A percentile compares a stretch with the other conserved stretches of the same genome.
phyloP scores from a whole-genome alignment of 2,329 filamentous ascomycete genomes.

The Clathrospora elynae region DNA sequence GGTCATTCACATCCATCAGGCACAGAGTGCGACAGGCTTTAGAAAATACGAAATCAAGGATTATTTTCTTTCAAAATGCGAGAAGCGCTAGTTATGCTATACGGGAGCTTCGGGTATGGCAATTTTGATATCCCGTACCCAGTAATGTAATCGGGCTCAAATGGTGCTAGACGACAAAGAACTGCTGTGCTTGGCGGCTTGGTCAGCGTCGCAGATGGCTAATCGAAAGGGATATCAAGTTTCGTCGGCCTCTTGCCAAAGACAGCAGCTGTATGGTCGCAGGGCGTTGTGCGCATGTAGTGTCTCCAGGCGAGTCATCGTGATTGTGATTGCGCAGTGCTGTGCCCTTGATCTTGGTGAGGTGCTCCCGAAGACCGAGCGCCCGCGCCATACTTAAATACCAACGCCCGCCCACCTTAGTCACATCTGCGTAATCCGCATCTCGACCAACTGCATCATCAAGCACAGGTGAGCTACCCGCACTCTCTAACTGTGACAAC shows the following conservation, averaged over 20 bases:
- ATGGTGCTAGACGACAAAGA: constrained; percentile 6
- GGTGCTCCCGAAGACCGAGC: constrained; percentile 9
- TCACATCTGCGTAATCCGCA: constrained; percentile 29
- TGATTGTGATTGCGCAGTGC: constrained; percentile 1
- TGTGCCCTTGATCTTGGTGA: constrained; percentile 6
- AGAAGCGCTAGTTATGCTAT: constrained; percentile 4
- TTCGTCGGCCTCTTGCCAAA: constrained; percentile 19
- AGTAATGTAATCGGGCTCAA: constrained; percentile 16
- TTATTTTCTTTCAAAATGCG: constrained; percentile 11
- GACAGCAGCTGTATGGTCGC: constrained; percentile 11
- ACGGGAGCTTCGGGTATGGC: constrained; percentile 28
- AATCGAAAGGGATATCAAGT: constrained; percentile 12
- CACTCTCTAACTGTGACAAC: constrained; percentile 4
- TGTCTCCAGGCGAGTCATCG: constrained; percentile 3
- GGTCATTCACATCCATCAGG: no score
- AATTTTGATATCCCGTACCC: constrained; percentile 19
- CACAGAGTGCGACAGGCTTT: no score
- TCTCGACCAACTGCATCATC: constrained; percentile 25
- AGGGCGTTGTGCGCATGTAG: constrained; percentile 2
- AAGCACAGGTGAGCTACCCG: constrained; percentile 27
- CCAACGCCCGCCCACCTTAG: constrained; percentile 23
- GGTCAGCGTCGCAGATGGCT: constrained; percentile 23
- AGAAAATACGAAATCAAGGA: constrained; percentile 1
- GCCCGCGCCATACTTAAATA: constrained; percentile 16
- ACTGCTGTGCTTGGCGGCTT: constrained; percentile 21